Conservation (phyloP, 2,329 filamentous ascomycete genomes). For the Knufia petricola region DNA sequence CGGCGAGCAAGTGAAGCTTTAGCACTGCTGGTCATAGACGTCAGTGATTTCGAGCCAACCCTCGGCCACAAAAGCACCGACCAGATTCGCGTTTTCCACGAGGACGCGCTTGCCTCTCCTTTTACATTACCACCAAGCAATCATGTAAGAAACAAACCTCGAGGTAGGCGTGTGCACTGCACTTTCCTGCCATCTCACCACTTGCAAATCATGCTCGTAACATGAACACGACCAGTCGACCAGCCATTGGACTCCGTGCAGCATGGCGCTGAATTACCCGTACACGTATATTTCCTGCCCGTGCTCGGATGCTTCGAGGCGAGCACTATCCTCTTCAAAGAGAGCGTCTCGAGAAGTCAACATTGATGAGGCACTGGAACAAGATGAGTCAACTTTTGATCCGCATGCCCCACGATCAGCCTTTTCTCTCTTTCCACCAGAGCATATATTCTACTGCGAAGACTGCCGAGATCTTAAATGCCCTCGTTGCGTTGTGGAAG, state of each 20-base stretch:
- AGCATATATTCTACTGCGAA: constrained; percentile 91
- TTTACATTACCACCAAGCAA: neutral
- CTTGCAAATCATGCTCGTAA: neutral
- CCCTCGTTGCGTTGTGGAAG: constrained; percentile 80
- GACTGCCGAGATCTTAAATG: constrained; percentile 96
- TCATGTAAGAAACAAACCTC: neutral
- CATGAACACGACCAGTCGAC: neutral
- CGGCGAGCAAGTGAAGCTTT: neutral
- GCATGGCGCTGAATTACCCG: constrained; percentile 49
- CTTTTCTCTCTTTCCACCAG: constrained; percentile 85
- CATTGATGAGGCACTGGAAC: constrained; percentile 44
- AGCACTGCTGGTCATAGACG: neutral
- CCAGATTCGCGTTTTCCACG: neutral
- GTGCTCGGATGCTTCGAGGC: constrained; percentile 36
- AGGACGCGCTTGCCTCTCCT: neutral
- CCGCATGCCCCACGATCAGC: constrained; percentile 74
- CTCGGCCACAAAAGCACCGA: constrained; percentile 7
- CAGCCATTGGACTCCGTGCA: constrained; percentile 4
- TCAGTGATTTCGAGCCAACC: constrained; percentile 12
- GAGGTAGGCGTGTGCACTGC: neutral
- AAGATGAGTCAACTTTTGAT: constrained; percentile 74
- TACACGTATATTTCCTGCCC: constrained; percentile 58
- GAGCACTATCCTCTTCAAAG: constrained; percentile 15
- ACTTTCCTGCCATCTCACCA: neutral
- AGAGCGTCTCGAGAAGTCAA: constrained; percentile 21